These are phyloP conservation scores for Phyllosticta citriasiana DNA, from an alignment of 2,329 filamentous ascomycete species.

Conservation along the genomic window DNA sequence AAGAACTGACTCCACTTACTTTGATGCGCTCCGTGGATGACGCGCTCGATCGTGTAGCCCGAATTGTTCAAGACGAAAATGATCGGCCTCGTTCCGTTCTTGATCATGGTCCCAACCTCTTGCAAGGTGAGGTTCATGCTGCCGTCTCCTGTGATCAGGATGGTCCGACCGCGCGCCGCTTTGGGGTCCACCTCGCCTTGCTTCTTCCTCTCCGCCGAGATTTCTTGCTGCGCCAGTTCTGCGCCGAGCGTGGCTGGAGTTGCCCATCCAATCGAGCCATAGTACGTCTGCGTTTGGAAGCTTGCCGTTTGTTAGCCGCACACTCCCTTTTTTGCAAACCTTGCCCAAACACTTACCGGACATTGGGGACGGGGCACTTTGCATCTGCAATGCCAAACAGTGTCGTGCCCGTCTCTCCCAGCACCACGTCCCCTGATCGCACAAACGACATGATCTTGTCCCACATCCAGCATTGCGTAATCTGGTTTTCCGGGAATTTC, in stretches of 20 bases:
- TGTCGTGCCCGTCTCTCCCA: constrained; percentile 34
- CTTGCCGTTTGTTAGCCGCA: not conserved
- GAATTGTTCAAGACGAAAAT: constrained; percentile 30
- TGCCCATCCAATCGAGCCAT: constrained; percentile 35
- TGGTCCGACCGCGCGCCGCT: constrained; percentile 29
- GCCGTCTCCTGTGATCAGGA: constrained; percentile 35
- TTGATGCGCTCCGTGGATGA: constrained; percentile 32
- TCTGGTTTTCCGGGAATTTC: constrained; percentile 15
- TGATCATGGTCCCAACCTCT: constrained; percentile 29
- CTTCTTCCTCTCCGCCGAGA: not conserved
- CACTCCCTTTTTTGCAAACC: not conserved
- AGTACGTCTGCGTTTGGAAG: constrained; percentile 34
- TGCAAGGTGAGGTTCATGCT: constrained; percentile 30
- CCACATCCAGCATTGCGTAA: constrained; percentile 37
- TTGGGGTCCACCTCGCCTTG: not conserved
- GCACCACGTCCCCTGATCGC: constrained; percentile 27
- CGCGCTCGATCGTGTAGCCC: constrained; percentile 31
- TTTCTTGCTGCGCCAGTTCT: constrained; percentile 41
- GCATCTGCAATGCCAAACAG: constrained; percentile 30
- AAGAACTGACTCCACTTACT: constrained; percentile 12
- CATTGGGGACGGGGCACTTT: constrained; percentile 17
- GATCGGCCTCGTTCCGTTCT: constrained; percentile 21
- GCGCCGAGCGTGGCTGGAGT: constrained; percentile 32
- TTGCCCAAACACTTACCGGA: constrained; percentile 12
- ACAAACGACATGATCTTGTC: constrained; percentile 30